A percentile compares a stretch with the other conserved stretches of the same genome.
These are phyloP conservation scores for Zymoseptoria ardabiliae DNA, from an alignment of 2,329 filamentous ascomycete genomes.

Conservation along the genomic window DNA sequence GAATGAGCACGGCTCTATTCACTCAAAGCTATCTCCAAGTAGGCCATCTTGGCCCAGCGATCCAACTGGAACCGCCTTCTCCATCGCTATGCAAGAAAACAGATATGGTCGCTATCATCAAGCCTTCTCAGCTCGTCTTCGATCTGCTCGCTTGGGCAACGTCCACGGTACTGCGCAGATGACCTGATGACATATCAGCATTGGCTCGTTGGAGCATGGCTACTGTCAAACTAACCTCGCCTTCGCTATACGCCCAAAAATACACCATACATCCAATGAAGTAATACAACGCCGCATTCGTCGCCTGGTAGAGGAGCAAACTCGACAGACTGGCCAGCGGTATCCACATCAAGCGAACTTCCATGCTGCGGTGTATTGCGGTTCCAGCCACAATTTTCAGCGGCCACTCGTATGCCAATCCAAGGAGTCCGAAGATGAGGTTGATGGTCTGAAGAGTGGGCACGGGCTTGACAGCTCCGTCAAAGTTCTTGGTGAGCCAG, in stretches of 20 bases:
- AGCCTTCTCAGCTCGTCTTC: slow-evolving; percentile 19
- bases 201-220: neutral
- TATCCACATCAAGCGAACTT: slow-evolving; percentile 73
- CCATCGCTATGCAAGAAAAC: slow-evolving; percentile 18
- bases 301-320: slow-evolving; percentile 80
- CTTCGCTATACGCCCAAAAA: slow-evolving; percentile 95
- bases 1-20: neutral
- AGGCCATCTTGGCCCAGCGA: slow-evolving; percentile 1
- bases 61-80: neutral
- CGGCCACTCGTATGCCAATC: slow-evolving; percentile 88
- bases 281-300: slow-evolving; percentile 89
- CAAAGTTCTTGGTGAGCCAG: slow-evolving; percentile 84
- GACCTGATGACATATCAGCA: slow-evolving; percentile 28
- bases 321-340: slow-evolving; percentile 70
- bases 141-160: slow-evolving; percentile 37
- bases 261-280: slow-evolving; percentile 77
- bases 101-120: slow-evolving; percentile 16
- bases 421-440: slow-evolving; percentile 68
- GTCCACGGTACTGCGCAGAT: slow-evolving; percentile 46
- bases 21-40: neutral
- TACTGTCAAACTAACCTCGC: slow-evolving; percentile 62
- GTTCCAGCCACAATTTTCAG: slow-evolving; percentile 69
- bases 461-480: slow-evolving; percentile 77
- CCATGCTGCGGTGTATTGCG: slow-evolving; percentile 76
- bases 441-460: slow-evolving; percentile 88